These are phyloP conservation scores for Aspergillus calidoustus DNA, from an alignment of 2,329 filamentous ascomycete species.

Conservation along the genomic window DNA sequence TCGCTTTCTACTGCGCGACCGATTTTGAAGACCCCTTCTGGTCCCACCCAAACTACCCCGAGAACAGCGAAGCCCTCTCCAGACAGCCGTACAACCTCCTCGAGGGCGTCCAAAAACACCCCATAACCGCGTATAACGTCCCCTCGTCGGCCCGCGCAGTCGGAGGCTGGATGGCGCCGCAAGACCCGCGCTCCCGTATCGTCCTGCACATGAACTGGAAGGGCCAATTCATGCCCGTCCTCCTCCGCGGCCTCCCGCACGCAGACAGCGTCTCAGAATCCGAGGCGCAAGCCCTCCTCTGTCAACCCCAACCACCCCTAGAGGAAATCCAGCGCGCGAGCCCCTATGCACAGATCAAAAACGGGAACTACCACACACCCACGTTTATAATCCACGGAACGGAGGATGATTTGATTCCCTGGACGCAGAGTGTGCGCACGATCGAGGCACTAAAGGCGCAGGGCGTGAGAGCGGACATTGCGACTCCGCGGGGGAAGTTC, in stretches of 20 bases:
- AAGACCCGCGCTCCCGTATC: slow-evolving; percentile 44
- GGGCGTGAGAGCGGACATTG: slow-evolving; percentile 8
- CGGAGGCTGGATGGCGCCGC: slow-evolving; percentile 25
- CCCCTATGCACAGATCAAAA: slow-evolving; percentile 23
- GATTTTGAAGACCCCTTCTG: slow-evolving; percentile 40
- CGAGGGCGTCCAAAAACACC: not conserved
- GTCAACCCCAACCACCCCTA: not conserved
- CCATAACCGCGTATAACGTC: slow-evolving; percentile 28
- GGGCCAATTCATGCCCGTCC: slow-evolving; percentile 40
- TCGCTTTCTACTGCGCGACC: slow-evolving; percentile 53
- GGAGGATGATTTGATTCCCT: slow-evolving; percentile 24
- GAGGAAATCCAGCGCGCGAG: slow-evolving; percentile 19
- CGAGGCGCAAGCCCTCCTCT: not conserved
- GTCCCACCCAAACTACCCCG: not conserved
- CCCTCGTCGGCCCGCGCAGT: slow-evolving; percentile 13
- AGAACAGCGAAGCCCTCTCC: not conserved
- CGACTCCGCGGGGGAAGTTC: slow-evolving; percentile 5
- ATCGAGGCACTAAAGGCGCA: slow-evolving; percentile 8
- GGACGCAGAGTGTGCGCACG: slow-evolving; percentile 14
- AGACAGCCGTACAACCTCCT: not conserved
- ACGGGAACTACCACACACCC: slow-evolving; percentile 18
- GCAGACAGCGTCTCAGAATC: not conserved
- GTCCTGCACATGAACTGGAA: slow-evolving; percentile 50
- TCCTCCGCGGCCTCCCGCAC: slow-evolving; percentile 23
- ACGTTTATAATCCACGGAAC: slow-evolving; percentile 23